These are phyloP conservation scores for Saccharomycopsis sp. DNA, from an alignment of 805 yeast species.

Conservation along the genomic window DNA sequence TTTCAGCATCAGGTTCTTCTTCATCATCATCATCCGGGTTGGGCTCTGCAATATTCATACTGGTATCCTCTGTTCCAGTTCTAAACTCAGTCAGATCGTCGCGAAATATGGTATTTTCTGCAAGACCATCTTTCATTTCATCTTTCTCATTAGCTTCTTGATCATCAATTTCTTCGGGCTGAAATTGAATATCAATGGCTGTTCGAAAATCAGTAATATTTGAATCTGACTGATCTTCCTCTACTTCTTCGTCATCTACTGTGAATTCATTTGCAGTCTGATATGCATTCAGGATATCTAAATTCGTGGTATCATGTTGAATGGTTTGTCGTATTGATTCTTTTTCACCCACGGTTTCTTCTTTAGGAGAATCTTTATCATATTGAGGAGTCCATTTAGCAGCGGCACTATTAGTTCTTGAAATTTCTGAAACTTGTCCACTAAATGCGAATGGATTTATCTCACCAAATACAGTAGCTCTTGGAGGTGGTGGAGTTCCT, in stretches of 20 bases:
- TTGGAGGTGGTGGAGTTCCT: background rate
- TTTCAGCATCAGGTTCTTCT: background rate
- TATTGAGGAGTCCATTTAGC: too few relatives aligned
- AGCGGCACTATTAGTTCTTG: too few relatives aligned
- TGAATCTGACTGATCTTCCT: background rate
- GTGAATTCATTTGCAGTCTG: background rate
- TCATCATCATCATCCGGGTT: background rate
- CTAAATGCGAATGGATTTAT: conserved; percentile 14
- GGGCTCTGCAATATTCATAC: background rate
- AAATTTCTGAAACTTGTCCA: background rate
- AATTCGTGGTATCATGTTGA: too few relatives aligned
- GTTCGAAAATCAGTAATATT: background rate
- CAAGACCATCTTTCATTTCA: background rate
- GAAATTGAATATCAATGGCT: background rate
- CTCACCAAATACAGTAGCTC: conserved; percentile 6
- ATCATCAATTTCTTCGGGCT: background rate
- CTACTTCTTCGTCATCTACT: background rate
- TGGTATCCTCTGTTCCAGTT: background rate
- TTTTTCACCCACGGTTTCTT: too few relatives aligned
- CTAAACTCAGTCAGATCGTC: background rate
- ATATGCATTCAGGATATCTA: background rate
- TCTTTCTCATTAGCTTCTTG: background rate
- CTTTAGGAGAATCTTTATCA: too few relatives aligned
- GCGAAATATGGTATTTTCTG: too few relatives aligned
- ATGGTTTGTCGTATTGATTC: too few relatives aligned